phyloP scores from a whole-genome alignment of 371 early-diverging fungal genomes.

The Enterocytospora artemiae region DNA sequence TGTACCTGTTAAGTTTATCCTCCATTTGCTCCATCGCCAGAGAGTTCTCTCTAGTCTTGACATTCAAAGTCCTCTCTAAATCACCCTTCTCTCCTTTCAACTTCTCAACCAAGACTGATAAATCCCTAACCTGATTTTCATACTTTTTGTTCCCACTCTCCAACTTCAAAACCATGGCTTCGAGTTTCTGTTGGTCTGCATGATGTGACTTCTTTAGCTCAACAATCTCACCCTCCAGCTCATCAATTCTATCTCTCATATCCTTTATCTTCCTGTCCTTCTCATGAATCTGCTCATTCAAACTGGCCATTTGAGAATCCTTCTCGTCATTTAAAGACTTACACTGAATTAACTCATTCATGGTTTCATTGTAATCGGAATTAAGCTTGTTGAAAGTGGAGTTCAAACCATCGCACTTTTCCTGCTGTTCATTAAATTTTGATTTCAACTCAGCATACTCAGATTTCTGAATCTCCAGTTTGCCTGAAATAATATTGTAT shows the following conservation, averaged over 20 bases:
- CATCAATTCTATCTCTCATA: constrained; percentile 2
- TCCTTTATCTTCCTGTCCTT: constrained; percentile 7
- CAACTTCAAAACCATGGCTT: neutral
- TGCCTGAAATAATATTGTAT: neutral
- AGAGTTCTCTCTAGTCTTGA: too few relatives aligned
- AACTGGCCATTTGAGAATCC: neutral
- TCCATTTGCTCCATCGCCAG: neutral
- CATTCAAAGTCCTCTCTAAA: constrained; percentile 1
- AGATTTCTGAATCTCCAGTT: neutral
- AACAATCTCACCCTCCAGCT: constrained; percentile 4
- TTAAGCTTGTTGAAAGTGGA: neutral
- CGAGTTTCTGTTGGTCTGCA: neutral
- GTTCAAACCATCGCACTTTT: neutral
- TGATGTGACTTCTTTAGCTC: constrained; percentile 2
- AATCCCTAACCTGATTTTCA: too few relatives aligned
- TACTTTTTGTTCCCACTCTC: too few relatives aligned
- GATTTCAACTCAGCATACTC: neutral
- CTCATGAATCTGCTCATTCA: neutral
- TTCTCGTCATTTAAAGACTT: neutral
- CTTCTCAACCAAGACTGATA: too few relatives aligned
- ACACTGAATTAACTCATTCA: neutral
- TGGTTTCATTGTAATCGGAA: neutral
- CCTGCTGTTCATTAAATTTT: too few relatives aligned
- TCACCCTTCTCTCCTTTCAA: constrained; percentile 21
- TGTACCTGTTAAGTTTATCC: neutral